Conservation (phyloP, 345 rosid species). For the Citrus trifoliata region DNA sequence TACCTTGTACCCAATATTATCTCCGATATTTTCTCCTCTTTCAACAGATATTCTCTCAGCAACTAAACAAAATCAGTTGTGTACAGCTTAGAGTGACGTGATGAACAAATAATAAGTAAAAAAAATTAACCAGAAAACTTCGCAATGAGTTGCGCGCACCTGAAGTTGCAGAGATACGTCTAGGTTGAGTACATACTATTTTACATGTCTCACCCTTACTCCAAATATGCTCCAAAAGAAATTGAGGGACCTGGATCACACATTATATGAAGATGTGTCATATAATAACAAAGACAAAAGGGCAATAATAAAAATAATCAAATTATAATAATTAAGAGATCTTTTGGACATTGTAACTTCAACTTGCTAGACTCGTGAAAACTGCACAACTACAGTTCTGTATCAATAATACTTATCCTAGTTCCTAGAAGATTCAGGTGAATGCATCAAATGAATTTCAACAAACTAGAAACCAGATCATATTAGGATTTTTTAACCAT, state of each 20-base stretch:
- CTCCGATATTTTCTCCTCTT: conserved; percentile 82
- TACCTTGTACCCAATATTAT: conserved; percentile 91
- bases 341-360: neutral
- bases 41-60: conserved; percentile 89
- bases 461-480: neutral
- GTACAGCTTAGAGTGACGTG: neutral
- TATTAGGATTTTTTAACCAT: neutral
- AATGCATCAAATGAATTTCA: neutral
- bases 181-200: conserved; percentile 95
- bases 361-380: neutral
- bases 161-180: conserved; percentile 94
- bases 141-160: conserved; percentile 36
- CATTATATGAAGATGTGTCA: neutral
- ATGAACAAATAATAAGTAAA: conserved; percentile 6
- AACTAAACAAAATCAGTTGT: conserved; percentile 39
- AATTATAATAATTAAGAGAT: neutral
- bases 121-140: neutral
- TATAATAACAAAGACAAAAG: conserved; percentile 7
- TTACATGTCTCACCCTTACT: conserved; percentile 71
- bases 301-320: neutral
- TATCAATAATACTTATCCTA: neutral
- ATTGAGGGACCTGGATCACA: conserved; percentile 79
- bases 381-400: neutral
- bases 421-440: neutral
- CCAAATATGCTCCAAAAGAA: conserved; percentile 80